phyloP scores from a whole-genome alignment of 2,329 filamentous ascomycete genomes.

The Fusarium lyarnte region DNA sequence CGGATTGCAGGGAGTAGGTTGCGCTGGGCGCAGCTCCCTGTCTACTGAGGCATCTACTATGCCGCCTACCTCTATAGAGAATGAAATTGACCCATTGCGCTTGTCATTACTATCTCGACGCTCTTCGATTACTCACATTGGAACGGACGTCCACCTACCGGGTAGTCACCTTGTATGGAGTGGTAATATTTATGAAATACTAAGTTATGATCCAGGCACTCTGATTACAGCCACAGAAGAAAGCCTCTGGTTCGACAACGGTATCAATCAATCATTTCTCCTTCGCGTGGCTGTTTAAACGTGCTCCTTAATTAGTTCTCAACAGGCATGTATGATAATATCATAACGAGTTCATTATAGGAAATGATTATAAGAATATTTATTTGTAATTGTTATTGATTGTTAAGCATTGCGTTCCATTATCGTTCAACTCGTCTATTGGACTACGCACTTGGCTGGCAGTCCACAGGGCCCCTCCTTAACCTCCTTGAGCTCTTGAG shows the following conservation, averaged over 20 bases:
- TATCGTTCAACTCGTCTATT: constrained; percentile 54
- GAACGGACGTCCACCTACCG: background rate
- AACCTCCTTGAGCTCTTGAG: constrained; percentile 53
- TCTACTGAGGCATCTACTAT: background rate
- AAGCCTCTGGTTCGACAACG: background rate
- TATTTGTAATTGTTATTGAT: constrained; percentile 23
- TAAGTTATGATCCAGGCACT: background rate
- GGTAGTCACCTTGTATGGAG: background rate
- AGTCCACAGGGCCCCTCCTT: constrained; percentile 80
- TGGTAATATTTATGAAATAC: background rate
- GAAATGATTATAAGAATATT: constrained; percentile 4
- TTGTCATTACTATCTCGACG: background rate
- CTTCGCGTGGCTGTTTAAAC: background rate
- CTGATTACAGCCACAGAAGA: background rate
- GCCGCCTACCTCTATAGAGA: background rate
- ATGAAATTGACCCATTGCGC: background rate
- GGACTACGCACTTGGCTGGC: constrained; percentile 76
- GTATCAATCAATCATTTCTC: background rate
- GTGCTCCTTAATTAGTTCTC: background rate
- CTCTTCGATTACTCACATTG: background rate
- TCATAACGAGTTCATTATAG: background rate
- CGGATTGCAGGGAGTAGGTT: background rate
- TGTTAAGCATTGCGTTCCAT: constrained; percentile 24
- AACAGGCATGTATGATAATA: background rate
- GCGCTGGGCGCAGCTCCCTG: background rate